Evolutionary conservation across 2,329 filamentous ascomycete species (phyloP), one percentile per base, ranked within the genome.

Genomic region (Hypoxylon sp.): DNA sequence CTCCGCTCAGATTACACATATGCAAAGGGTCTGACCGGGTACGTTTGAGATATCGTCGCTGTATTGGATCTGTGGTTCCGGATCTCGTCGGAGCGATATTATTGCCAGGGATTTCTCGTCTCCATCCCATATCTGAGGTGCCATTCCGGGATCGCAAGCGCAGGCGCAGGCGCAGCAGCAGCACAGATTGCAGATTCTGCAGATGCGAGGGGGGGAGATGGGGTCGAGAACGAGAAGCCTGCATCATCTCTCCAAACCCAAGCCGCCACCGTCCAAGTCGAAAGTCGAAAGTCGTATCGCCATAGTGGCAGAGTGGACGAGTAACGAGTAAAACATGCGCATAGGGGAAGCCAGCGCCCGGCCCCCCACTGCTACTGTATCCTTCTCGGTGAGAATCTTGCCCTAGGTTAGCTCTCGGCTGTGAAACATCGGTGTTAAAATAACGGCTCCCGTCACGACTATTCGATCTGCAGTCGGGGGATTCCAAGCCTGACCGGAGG

Each of bases 391-490:
- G 58, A 67, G 39, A 17, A 47, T 30, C 53, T 53, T 43, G 47
- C 39, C 54, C 39, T 57, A 49, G 44, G 58, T 8, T 54, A 37
- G 54, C 51, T 26, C 37, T 37, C 37, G 13, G 32, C 19, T 48
- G 64, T 67, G 62, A 67, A 56, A 67, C 65, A 37, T 67, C 65
- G 65, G 65, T 59, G 50, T 65, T 58, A 67, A 55, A 67, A 57
- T 47, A 62, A 65, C 30, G 41, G 56, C 58, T 59, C 65, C 58
- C 65, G 47, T 56, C 41, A 17, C 37, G 34, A 30, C 22, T 56
- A 4, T 28, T 56, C 3, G 54, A 65, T 67, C 61, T 62, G 39
- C 61, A 61, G 22, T 57, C 61, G 61, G 64, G 64, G 64, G 54
- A 24, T 46, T 22, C 28, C 17, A 32, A 49, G 48, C 55, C 55